Evolutionary conservation across 1,284 basidiomycete genomes (phyloP).

Genomic region (Kalmanozyma brasiliensis): DNA sequence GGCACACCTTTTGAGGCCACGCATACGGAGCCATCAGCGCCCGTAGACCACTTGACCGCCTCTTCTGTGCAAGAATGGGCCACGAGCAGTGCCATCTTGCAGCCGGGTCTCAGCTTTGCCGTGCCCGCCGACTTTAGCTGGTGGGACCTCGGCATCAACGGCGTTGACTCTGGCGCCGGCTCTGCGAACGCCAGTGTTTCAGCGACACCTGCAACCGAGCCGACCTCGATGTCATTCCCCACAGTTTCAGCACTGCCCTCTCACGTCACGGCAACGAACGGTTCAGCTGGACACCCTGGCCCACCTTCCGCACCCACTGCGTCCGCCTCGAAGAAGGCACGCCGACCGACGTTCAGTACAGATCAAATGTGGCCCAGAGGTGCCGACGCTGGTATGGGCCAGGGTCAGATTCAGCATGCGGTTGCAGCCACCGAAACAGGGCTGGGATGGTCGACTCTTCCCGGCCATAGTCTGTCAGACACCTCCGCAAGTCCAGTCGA

Average conservation of each 20-base stretch:
- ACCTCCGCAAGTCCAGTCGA: constrained; percentile 17
- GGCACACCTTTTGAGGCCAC: constrained; percentile 7
- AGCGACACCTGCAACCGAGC: constrained; percentile 21
- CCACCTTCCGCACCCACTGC: background rate
- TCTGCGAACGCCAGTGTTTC: constrained; percentile 19
- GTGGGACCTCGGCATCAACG: constrained; percentile 60
- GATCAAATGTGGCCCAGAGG: constrained; percentile 46
- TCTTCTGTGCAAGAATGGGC: constrained; percentile 37
- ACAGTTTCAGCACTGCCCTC: background rate
- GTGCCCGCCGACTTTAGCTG: constrained; percentile 66
- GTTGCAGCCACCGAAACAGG: constrained; percentile 41
- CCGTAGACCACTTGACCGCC: constrained; percentile 7
- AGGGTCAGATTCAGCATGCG: constrained; percentile 47
- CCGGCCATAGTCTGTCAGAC: constrained; percentile 6
- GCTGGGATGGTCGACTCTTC: constrained; percentile 42
- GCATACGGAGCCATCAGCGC: background rate
- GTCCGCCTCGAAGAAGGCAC: background rate
- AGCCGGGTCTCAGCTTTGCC: constrained; percentile 59
- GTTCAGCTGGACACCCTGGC: too few relatives aligned
- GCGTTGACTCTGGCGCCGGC: constrained; percentile 11
- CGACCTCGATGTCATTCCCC: constrained; percentile 7
- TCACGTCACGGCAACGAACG: background rate
- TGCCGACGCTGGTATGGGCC: constrained; percentile 43
- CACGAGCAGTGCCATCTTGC: constrained; percentile 50
- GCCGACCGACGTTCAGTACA: constrained; percentile 20